Evolutionary conservation across 2,329 filamentous ascomycete species (phyloP), one percentile per base, ranked within the genome.

Genomic region (Penicillium sp.): DNA sequence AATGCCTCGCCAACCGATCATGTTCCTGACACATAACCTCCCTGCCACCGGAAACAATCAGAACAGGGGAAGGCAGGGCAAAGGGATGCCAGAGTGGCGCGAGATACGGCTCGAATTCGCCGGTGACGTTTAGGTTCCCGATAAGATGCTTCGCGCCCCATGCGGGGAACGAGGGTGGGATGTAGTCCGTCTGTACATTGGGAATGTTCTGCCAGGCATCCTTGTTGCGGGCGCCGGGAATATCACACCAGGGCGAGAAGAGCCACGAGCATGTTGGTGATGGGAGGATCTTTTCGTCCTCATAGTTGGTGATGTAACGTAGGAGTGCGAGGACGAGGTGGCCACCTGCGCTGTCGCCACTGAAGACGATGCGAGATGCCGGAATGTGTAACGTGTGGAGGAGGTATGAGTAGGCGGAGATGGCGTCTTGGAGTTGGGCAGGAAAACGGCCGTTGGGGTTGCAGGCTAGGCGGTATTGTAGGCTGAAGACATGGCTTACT

Each of bases 371-470:
- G 6, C 54, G 59, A 9, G 43, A 51, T 5, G 59, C 53, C 2
- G 56, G 54, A 41, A 61, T 60, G 19, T 49, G 42, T 2, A 58
- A n/a, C 3, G 53, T 51, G 22, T 54, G 46, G 17, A 60, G 35
- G 19, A 61, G 54, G 22, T 60, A 59, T 26, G 53, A 17, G 34
- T 61, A 61, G 8, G 58, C 53, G 1, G 59, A 55, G 24, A 61
- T 45, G n/a, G 57, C 57, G 22, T 61, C 59, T 56, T 60, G 59
- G 32, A 61, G 52, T 10, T 57, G 54, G 8, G 49, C 59, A 1
- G 59, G 57, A 33, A 53, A 61, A 3, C 51, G 46, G 22, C 44
- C 52, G 17, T 48, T 49, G 5, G 46, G 48, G 12, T 53, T 51
- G n/a, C 54, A 51, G 6, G 52, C 49, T 9, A 56, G 52, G 21